Percentiles rank a stretch among this genome's conserved stretches.
These are phyloP conservation scores for Aspergillus jensenii DNA, from an alignment of 2,329 filamentous ascomycete genomes.

Conservation along the genomic window DNA sequence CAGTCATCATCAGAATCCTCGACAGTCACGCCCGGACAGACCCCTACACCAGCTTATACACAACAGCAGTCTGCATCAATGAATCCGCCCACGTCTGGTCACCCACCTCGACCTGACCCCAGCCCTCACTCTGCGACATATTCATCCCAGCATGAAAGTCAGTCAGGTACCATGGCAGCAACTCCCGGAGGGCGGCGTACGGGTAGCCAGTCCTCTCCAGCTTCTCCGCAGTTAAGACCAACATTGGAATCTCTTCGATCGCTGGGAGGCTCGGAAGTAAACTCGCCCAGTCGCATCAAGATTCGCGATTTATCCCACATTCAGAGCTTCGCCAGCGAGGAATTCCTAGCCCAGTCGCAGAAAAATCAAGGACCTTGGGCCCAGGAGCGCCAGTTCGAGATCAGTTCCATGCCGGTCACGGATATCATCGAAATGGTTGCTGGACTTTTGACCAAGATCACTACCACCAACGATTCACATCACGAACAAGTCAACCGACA, in stretches of 20 bases:
- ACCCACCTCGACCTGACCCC: conserved; percentile 23
- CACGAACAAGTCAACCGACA: conserved; percentile 85
- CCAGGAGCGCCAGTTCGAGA: conserved; percentile 74
- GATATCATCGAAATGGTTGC: conserved; percentile 99
- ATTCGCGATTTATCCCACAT: conserved; percentile 90
- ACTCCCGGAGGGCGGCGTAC: conserved; percentile 25
- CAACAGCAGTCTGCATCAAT: conserved; percentile 45
- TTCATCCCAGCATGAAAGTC: conserved; percentile 24
- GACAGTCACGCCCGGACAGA: conserved; percentile 21
- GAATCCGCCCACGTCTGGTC: conserved; percentile 45
- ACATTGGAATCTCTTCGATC: conserved; percentile 47
- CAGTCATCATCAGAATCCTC: conserved; percentile 25
- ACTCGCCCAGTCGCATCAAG: conserved; percentile 65
- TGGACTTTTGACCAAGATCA: conserved; percentile 93
- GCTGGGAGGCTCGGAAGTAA: conserved; percentile 41
- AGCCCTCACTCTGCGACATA: conserved; percentile 15
- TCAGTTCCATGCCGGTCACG: conserved; percentile 93
- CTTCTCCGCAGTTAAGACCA: conserved; percentile 47
- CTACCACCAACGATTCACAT: conserved; percentile 90
- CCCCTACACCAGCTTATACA: conserved; percentile 17
- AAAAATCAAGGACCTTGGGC: conserved; percentile 43
- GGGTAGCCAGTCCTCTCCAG: conserved; percentile 39
- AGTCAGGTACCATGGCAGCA: conserved; percentile 26
- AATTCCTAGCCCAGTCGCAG: conserved; percentile 61
- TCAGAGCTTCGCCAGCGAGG: conserved; percentile 79